A percentile compares a stretch with the other conserved stretches of the same genome.
These are phyloP conservation scores for Cyclospora cayetanensis DNA, from an alignment of 169 alveolate species.

Conservation along the genomic window DNA sequence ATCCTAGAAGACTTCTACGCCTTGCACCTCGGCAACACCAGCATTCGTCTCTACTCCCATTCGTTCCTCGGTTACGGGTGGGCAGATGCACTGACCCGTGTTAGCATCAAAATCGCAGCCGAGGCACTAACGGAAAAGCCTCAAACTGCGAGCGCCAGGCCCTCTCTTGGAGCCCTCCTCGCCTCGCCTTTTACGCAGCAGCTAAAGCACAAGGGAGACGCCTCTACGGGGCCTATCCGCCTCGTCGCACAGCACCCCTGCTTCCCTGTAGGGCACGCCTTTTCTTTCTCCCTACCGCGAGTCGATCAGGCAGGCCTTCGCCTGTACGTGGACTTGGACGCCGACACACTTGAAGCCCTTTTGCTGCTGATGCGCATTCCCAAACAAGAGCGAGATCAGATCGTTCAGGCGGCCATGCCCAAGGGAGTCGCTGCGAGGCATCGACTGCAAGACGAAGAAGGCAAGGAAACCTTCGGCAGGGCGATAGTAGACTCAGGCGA, in stretches of 20 bases:
- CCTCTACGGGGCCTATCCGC: not conserved
- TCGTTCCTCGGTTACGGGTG: conserved; percentile 69
- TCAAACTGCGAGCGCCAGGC: not conserved
- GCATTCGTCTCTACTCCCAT: conserved; percentile 61
- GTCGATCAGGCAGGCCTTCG: not conserved
- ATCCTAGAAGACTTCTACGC: conserved; percentile 46
- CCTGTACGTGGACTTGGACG: not conserved
- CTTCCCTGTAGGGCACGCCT: not conserved
- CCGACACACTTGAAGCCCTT: not conserved
- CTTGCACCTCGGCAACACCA: conserved; percentile 12
- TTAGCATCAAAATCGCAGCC: not conserved
- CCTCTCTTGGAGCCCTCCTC: not conserved
- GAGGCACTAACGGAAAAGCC: not conserved
- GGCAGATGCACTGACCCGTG: conserved; percentile 35
- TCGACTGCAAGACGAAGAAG: not conserved
- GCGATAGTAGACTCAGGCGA: not conserved
- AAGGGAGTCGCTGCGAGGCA: not conserved
- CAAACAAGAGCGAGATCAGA: not conserved
- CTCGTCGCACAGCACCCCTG: not conserved
- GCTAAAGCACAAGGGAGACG: not conserved
- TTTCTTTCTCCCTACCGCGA: not conserved
- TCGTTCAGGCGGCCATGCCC: not conserved
- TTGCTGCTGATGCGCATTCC: not conserved
- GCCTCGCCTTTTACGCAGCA: not conserved
- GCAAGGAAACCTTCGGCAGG: not conserved